These are phyloP conservation scores for Amanita rubescens DNA, from an alignment of 768 basidiomycete genomes.

Conservation along the genomic window DNA sequence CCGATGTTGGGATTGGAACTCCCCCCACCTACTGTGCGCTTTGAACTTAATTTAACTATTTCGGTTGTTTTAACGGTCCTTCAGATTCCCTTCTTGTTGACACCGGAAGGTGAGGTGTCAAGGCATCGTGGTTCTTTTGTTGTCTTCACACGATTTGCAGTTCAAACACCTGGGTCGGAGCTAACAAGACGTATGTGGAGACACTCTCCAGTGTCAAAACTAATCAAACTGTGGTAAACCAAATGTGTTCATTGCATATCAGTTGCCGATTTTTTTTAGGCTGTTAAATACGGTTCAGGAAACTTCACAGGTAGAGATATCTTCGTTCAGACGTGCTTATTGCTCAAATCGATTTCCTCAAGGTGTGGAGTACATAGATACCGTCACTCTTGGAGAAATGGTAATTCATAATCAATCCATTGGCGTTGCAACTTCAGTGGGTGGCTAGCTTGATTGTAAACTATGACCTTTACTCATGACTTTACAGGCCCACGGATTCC, in stretches of 20 bases:
- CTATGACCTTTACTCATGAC: background rate
- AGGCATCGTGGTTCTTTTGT: no score
- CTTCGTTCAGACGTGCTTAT: background rate
- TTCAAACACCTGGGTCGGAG: conserved; percentile 53
- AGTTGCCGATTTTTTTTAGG: conserved; percentile 19
- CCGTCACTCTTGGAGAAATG: conserved; percentile 47
- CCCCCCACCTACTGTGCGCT: background rate
- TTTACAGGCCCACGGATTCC: conserved; percentile 30
- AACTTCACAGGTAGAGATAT: conserved; percentile 43
- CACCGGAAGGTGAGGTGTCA: conserved; percentile 21
- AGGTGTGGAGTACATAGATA: conserved; percentile 47
- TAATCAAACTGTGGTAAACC: conserved; percentile 37
- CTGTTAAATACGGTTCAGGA: conserved; percentile 54
- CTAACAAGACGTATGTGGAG: conserved; percentile 31
- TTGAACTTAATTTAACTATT: no score
- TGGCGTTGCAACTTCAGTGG: conserved; percentile 44
- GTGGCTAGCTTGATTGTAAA: background rate
- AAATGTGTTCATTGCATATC: background rate
- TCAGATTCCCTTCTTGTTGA: background rate
- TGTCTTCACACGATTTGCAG: background rate
- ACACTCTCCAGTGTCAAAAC: conserved; percentile 47
- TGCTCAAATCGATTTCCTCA: background rate
- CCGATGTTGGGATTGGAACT: background rate
- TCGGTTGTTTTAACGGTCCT: background rate
- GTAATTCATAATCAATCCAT: conserved; percentile 48